Base-by-base conservation (phyloP, 345 rosid genomes). In the Sisymbrium irio region DNA sequence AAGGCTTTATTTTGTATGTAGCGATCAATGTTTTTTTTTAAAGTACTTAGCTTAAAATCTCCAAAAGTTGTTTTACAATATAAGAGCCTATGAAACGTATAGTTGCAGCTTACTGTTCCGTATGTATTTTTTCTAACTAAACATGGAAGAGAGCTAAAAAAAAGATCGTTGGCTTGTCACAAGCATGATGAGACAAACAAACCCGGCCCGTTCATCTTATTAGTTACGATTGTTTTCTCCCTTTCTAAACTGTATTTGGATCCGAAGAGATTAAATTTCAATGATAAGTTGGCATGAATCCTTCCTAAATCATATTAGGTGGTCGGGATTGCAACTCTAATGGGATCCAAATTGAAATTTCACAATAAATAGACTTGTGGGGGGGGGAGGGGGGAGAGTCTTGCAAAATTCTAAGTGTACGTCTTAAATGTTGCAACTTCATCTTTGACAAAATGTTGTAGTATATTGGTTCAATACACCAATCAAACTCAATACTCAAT, bases 121-220 rank as follows among this genome's bases (percentile, higher is more conserved):
- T 51, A 9, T 62, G 44, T 25, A 30, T 17, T 18, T 47, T 12
- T 62, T 14, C 51, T 27, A 50, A 60, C 55, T 20, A 50, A 12
- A 39, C 58, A 60, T 47, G 39, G 28, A 59, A 35, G 58, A 12
- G 40, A 47, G 17, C 59, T 58, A 25, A 17, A 37, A 39, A 28
- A 71, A 62, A 20, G 14, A 54, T 54, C 9, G 2, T 28, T 41
- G 72, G 15, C 33, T 71, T 73, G 71, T 37, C 35, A 36, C 56
- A 46, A 72, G 65, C 66, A 65, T 65, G 65, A 49, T 58, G 61
- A 75, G 60, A 74, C 73, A 67, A 40, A 27, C 44, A 50, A 75
- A 60, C 25, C 42, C 61, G 18, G 66, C 25, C 35, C 60, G n/a
- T 46, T 45, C 39, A 49, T 57, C 42, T n/a, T n/a, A n/a, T n/a